Evolutionary conservation across 2,329 filamentous ascomycete genomes (phyloP).

Genomic region (Botryotinia globosa): DNA sequence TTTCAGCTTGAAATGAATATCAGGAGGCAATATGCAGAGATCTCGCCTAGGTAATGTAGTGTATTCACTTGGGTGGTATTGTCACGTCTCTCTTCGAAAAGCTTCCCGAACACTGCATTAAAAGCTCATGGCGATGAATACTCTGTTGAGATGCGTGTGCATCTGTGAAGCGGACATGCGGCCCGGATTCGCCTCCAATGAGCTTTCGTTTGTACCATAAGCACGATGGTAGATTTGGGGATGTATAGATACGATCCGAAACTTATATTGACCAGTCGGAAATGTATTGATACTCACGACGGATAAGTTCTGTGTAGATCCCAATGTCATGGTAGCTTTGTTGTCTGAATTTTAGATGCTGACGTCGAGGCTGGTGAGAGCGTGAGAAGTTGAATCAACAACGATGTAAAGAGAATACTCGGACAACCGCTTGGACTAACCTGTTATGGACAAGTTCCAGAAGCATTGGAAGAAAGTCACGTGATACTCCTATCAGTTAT

Average conservation of each 20-base stretch:
- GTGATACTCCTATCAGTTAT: not conserved
- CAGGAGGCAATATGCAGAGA: slow-evolving; percentile 10
- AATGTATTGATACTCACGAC: not conserved
- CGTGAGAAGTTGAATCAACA: not conserved
- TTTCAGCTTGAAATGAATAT: not conserved
- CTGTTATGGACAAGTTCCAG: not conserved
- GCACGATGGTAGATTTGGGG: not conserved
- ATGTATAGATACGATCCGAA: slow-evolving; percentile 9
- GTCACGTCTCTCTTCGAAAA: not conserved
- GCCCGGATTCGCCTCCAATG: slow-evolving; percentile 25
- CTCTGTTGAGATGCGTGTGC: slow-evolving; percentile 6
- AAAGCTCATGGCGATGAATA: not conserved
- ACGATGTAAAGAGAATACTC: not conserved
- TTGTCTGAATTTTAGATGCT: not conserved
- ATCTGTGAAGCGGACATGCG: slow-evolving; percentile 21
- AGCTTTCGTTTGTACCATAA: slow-evolving; percentile 3
- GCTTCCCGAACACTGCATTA: not conserved
- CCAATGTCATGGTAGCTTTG: not conserved
- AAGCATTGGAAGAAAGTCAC: not conserved
- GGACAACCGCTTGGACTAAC: not conserved
- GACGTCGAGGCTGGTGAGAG: not conserved
- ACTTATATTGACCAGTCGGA: slow-evolving; percentile 9
- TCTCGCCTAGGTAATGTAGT: slow-evolving; percentile 4
- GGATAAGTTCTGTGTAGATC: not conserved
- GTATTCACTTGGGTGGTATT: slow-evolving; percentile 13